Evolutionary conservation across 2,329 filamentous ascomycete species (phyloP).

Genomic region (Cercospora citrullina): DNA sequence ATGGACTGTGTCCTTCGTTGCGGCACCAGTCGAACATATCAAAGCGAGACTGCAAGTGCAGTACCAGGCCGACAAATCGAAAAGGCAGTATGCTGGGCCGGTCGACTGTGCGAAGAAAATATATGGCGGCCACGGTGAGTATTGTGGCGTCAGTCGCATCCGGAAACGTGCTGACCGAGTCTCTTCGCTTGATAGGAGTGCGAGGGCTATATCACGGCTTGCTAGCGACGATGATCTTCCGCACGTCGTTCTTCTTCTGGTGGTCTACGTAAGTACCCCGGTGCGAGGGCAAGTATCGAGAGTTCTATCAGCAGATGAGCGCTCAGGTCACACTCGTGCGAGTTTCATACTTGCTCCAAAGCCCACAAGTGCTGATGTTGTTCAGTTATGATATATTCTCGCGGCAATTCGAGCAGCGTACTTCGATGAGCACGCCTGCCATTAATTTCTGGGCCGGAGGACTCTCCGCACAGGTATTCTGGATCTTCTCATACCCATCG

Average conservation of each 20-base stretch:
- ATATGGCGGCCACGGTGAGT: conserved; percentile 57
- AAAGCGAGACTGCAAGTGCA: conserved; percentile 94
- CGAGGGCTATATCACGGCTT: conserved; percentile 83
- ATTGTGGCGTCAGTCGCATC: neutral
- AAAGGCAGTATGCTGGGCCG: conserved; percentile 80
- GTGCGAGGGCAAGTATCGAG: neutral
- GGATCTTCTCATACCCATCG: conserved; percentile 55
- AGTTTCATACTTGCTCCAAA: neutral
- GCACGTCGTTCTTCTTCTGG: conserved; percentile 96
- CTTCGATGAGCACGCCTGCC: conserved; percentile 69
- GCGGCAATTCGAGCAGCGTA: conserved; percentile 64
- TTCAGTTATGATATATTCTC: conserved; percentile 75
- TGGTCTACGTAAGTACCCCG: conserved; percentile 65
- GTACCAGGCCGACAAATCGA: conserved; percentile 75
- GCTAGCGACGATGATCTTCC: conserved; percentile 79
- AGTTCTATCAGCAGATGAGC: neutral
- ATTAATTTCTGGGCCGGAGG: conserved; percentile 98
- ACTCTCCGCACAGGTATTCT: conserved; percentile 89
- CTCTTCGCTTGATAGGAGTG: conserved; percentile 48
- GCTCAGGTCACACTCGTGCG: neutral
- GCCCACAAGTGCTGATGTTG: neutral
- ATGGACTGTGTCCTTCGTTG: conserved; percentile 86
- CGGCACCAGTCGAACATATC: conserved; percentile 90
- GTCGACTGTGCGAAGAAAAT: conserved; percentile 79
- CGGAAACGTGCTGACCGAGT: neutral